Evolutionary conservation across 2,329 filamentous ascomycete species (phyloP).

Genomic region (Alternaria sp.): DNA sequence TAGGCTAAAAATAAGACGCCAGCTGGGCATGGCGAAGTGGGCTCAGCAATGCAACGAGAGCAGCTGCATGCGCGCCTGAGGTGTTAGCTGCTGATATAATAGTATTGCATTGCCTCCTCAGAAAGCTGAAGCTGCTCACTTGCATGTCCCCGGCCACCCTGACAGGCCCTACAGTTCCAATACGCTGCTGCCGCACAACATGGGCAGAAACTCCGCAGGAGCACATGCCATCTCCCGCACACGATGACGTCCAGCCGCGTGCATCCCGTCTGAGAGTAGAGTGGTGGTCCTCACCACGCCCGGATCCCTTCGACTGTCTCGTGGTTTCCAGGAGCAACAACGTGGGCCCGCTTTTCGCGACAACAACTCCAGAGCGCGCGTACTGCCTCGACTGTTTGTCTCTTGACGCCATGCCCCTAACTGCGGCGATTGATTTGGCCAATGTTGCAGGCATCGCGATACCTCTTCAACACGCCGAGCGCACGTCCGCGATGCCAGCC

Average conservation of each 20-base stretch:
- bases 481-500: conserved; percentile 2
- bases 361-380: not conserved
- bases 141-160: conserved; percentile 9
- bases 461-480: not conserved
- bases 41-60: conserved; percentile 6
- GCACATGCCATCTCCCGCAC: conserved; percentile 11
- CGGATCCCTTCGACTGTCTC: not conserved
- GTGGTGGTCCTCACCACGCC: not conserved
- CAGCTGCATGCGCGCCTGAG: not conserved
- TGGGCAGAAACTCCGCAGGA: conserved; percentile 2
- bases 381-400: not conserved
- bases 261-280: conserved; percentile 15
- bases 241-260: conserved; percentile 20
- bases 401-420: not conserved
- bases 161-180: conserved; percentile 17
- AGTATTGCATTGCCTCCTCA: conserved; percentile 12
- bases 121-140: conserved; percentile 1
- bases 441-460: conserved; percentile 1
- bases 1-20: conserved; percentile 7
- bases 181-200: conserved; percentile 13
- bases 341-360: not conserved
- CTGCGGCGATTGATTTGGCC: not conserved
- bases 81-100: conserved; percentile 6
- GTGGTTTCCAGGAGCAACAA: conserved; percentile 14
- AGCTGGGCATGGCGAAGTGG: conserved; percentile 6